These are phyloP conservation scores for Ochetophila trinervis DNA, from an alignment of 306 rosid genomes.

Conservation along the genomic window DNA sequence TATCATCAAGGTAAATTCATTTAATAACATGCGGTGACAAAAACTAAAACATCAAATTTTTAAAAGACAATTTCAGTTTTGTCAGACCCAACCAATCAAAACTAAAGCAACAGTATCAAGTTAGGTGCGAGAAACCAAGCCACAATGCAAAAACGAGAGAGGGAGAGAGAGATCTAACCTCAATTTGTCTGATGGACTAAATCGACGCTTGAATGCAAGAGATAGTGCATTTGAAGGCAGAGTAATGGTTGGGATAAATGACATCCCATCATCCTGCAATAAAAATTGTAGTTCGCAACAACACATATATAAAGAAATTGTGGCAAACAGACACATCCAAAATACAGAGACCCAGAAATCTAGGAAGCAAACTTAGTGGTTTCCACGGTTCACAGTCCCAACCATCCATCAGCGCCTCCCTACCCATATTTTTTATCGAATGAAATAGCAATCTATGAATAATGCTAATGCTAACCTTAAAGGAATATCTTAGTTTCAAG, in stretches of 20 bases:
- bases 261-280: slow-evolving; percentile 79
- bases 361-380: background rate
- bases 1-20: too few species aligned
- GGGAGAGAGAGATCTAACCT: slow-evolving; percentile 47
- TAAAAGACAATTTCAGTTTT: too few species aligned
- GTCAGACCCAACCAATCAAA: background rate
- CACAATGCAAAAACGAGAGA: background rate
- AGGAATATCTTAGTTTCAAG: slow-evolving; percentile 62
- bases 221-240: slow-evolving; percentile 83
- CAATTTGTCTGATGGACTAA: slow-evolving; percentile 75
- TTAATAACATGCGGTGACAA: too few species aligned
- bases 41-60: too few species aligned
- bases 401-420: background rate
- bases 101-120: background rate
- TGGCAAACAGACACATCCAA: slow-evolving; percentile 5
- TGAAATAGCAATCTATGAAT: background rate
- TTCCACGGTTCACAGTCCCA: background rate
- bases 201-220: slow-evolving; percentile 79
- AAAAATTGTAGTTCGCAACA: slow-evolving; percentile 20
- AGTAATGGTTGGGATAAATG: slow-evolving; percentile 69
- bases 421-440: too few species aligned
- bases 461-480: slow-evolving; percentile 46
- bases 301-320: background rate
- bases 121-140: background rate
- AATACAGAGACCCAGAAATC: background rate